Conservation (phyloP, 2,329 filamentous ascomycete genomes). For the Pseudocercospora musae region DNA sequence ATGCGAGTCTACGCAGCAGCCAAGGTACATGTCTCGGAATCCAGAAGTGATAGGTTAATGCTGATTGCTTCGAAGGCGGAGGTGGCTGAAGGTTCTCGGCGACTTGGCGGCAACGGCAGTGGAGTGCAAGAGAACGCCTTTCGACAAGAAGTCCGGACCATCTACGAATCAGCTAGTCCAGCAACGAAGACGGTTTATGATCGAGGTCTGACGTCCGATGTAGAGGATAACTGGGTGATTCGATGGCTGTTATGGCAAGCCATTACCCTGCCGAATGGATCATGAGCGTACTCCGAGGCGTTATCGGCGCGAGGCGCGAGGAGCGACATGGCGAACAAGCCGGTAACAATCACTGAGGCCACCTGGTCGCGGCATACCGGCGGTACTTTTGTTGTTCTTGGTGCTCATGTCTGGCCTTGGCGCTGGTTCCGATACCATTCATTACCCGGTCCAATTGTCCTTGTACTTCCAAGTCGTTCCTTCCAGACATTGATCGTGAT, state of each 20-base stretch:
- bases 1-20: not conserved
- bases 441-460: conserved; percentile 18
- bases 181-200: conserved; percentile 40
- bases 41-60: not conserved
- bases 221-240: conserved; percentile 47
- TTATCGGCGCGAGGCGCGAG: not conserved
- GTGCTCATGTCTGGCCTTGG: conserved; percentile 20
- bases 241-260: conserved; percentile 47
- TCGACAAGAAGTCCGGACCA: conserved; percentile 39
- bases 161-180: conserved; percentile 38
- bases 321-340: not conserved
- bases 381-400: not conserved
- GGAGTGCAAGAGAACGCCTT: conserved; percentile 44
- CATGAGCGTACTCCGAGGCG: not conserved
- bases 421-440: conserved; percentile 16
- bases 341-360: not conserved
- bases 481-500: conserved; percentile 12
- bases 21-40: not conserved
- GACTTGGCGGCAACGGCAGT: not conserved
- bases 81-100: not conserved
- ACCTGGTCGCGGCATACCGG: not conserved
- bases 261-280: conserved; percentile 14
- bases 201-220: conserved; percentile 38
- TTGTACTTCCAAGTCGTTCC: conserved; percentile 12
- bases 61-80: not conserved